Evolutionary conservation across 148 eudicot genomes (phyloP), one percentile per base, ranked within the genome.

Genomic region (Gaultheria prostrata): DNA sequence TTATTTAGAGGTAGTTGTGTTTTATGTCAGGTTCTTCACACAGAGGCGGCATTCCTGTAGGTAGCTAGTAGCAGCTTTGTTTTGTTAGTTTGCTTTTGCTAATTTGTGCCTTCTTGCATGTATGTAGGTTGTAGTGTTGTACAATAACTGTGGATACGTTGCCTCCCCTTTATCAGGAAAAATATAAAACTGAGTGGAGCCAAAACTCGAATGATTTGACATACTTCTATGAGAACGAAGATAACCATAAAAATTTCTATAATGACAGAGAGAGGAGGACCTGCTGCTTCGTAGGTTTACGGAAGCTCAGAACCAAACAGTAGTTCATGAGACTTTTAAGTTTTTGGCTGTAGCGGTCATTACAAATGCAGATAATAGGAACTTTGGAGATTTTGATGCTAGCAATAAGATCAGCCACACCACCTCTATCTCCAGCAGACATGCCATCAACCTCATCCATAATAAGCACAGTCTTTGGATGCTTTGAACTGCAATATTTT

Each of bases 401-500:
- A 82, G 97, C 91, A 87, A 96, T 96, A 75, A 96, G 89, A 88
- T 96, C 99, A 54, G 95, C 95, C 73, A 93, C 95, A 82, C 99
- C 99, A 61, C 99, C 99, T 90, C 99, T 90, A 88, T 96, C 99
- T 72, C 99, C 98, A 80, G 95, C 99, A 87, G 99, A 96, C 99
- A 96, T 96, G 74, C 99, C 99, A 90, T 96, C 99, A 86, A 94
- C 99, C 89, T 94, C 98, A 91, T 96, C 99, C 99, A 96, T 96
- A 70, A 96, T 94, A 83, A 96, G 92, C 84, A 96, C 97, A 85
- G 93, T 89, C 89, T 92, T 94, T 46, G 81, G 90, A 81, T 83
- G 92, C 80, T 93, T 91, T 75, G 93, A 88, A 87, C 98, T 94
- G 88, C 57, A 88, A 82, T 79, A 84, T 33, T 56, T 75, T 4